Base-by-base conservation (phyloP, 345 rosid species). In the Pelargonium nanum region DNA sequence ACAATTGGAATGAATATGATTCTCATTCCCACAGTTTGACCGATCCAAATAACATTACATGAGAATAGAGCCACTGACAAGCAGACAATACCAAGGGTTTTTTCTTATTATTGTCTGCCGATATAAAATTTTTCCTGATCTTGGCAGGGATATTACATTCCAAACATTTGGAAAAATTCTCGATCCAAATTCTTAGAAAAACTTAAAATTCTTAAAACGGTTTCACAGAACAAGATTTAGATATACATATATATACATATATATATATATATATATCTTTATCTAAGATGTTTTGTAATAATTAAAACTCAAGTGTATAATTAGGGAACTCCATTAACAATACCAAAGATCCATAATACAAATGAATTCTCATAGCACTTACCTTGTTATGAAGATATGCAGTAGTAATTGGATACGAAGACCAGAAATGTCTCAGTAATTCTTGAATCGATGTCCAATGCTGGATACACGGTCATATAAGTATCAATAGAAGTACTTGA, bases 331-430 rank as follows among this genome's bases (percentile, higher is more conserved):
- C 21, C 19, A 19, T 61, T 61, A 4, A 19, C 23, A 62, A 23
- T 53, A 55, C 51, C 15, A 6, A 0, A 19, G 44, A 19, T 32
- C 24, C 8, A 25, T 34, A 22, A 24, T 13, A 23, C 15, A 20
- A 13, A 24, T 24, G 20, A 12, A 12, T n/a, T 30, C 10, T 17
- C 48, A 40, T 40, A 40, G 48, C 50, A 55, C 66, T 76, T 75
- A 93, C 96, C 95, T 89, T 93, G 19, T 74, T 65, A 70, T 79
- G 75, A 64, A 93, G 91, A 79, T 85, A 74, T 16, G 81, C 6
- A 13, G 87, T 84, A 4, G 96, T 85, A 63, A 93, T 75, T 21
- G 99, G 99, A 81, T 85, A 93, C 16, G 97, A 93, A 61, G 99
- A 83, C 99, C 99, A 89, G 69, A 83, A 89, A 77, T 92, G 95